phyloP scores from a whole-genome alignment of 2,329 filamentous ascomycete species.

The Penicillium polonicum region DNA sequence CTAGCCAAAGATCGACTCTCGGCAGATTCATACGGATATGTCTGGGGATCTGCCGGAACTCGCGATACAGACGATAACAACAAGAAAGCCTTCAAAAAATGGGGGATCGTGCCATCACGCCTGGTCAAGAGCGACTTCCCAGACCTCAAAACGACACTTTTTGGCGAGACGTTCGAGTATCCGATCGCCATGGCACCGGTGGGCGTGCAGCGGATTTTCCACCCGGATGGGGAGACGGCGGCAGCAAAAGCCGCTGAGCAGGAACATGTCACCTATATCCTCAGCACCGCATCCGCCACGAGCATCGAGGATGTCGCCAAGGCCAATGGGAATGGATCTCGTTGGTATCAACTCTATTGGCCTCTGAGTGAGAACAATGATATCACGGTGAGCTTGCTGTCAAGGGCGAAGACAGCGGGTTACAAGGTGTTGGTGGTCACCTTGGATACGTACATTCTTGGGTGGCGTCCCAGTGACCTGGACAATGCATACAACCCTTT shows the following conservation, averaged over 20 bases:
- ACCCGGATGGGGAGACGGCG: conserved; percentile 62
- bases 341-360: conserved; percentile 77
- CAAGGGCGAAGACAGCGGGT: conserved; percentile 58
- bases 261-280: conserved; percentile 62
- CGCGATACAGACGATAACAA: conserved; percentile 33
- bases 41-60: conserved; percentile 55
- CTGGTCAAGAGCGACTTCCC: conserved; percentile 38
- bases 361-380: conserved; percentile 57
- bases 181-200: conserved; percentile 66
- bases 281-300: conserved; percentile 62
- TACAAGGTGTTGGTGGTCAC: conserved; percentile 69
- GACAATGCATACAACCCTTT: conserved; percentile 54
- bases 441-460: conserved; percentile 66
- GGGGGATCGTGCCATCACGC: conserved; percentile 29
- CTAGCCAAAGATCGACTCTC: conserved; percentile 52
- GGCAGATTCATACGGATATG: conserved; percentile 57
- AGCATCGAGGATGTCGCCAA: conserved; percentile 65
- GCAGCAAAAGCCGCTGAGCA: conserved; percentile 60
- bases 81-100: conserved; percentile 31
- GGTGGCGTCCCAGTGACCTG: conserved; percentile 67
- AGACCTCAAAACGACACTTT: conserved; percentile 52
- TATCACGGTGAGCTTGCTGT: conserved; percentile 62
- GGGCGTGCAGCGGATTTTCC: conserved; percentile 67
- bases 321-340: conserved; percentile 53
- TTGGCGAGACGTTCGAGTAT: conserved; percentile 48